Conservation (phyloP, 805 yeast genomes). For the Metschnikowia rubicola region DNA sequence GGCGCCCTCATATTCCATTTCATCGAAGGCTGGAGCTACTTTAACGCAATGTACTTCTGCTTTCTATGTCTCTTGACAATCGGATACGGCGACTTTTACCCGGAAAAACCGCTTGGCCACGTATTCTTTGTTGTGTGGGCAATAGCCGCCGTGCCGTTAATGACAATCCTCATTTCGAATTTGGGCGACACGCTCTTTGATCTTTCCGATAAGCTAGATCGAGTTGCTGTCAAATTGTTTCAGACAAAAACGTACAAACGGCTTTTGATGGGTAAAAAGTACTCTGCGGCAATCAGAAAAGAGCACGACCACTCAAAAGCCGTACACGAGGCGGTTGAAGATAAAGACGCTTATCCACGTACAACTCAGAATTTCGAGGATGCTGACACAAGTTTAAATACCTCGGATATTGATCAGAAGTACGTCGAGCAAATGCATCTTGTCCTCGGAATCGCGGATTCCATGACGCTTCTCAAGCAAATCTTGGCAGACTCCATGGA, state of each 20-base stretch:
- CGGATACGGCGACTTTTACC: conserved; percentile 80
- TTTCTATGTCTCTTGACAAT: conserved; percentile 73
- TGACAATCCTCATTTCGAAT: conserved; percentile 76
- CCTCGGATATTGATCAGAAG: background rate
- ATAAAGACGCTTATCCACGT: background rate
- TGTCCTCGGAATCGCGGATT: conserved; percentile 1
- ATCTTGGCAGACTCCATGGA: conserved; percentile 35
- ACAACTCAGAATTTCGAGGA: background rate
- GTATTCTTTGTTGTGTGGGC: conserved; percentile 80
- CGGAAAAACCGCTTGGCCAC: conserved; percentile 60
- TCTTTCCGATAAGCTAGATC: conserved; percentile 19
- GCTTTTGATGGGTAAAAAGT: background rate
- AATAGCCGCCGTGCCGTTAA: conserved; percentile 75
- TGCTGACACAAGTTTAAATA: background rate
- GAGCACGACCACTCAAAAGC: background rate
- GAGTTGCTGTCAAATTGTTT: conserved; percentile 4
- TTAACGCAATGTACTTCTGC: conserved; percentile 70
- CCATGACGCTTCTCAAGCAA: conserved; percentile 28
- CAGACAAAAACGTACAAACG: conserved; percentile 7
- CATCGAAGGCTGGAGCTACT: conserved; percentile 70
- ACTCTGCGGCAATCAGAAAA: background rate
- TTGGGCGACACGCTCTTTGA: conserved; percentile 59
- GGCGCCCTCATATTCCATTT: conserved; percentile 66
- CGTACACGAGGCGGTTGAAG: background rate
- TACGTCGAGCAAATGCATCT: conserved; percentile 3